Base-by-base conservation (phyloP, 805 yeast genomes). In the Lipomyces yamanashiensis region DNA sequence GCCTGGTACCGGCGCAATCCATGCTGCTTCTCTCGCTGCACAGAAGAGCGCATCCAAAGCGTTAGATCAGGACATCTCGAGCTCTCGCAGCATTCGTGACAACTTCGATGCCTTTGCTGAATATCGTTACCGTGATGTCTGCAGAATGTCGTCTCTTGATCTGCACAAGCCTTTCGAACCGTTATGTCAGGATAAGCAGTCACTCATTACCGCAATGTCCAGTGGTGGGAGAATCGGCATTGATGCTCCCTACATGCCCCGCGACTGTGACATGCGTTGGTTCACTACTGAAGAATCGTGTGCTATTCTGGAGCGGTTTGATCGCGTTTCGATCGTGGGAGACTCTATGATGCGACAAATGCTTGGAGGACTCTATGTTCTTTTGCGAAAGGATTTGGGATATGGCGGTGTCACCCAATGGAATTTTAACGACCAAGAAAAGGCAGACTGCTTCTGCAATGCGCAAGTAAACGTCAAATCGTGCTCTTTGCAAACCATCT, bases 231-330 rank as follows among this genome's bases (percentile, higher is more conserved):
- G 69, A 6, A 52, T 63, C 43, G 69, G 69, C 40, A 59, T 66
- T 15, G 69, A 66, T 45, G 69, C 69, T 39, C 67, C 69, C 17
- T 66, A 66, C 58, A 66, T 63, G 64, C 67, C 69, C 17, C 61
- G 69, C 10, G 69, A 63, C 52, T 66, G 69, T 34, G 69, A 66
- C 61, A 66, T 66, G 69, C 66, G 69, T 15, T 66, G 69, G 69
- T 66, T 48, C 52, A 63, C 69, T 0, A 59, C 69, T 44, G 62
- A 63, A 44, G 69, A 66, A 48, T 56, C 64, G 0, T 66, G 69
- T 33, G 34, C 53, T 33, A 58, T 66, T n/a, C 51, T 66, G n/a
- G 69, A 66, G 50, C 41, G 54, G 17, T 66, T 66, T 49, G 69
- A 66, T 40, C 64, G 69, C 7, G 60, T 66, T 7, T 51, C 67